These are phyloP conservation scores for Sarocladium oryzae DNA, from an alignment of 2,329 filamentous ascomycete species.

Conservation along the genomic window DNA sequence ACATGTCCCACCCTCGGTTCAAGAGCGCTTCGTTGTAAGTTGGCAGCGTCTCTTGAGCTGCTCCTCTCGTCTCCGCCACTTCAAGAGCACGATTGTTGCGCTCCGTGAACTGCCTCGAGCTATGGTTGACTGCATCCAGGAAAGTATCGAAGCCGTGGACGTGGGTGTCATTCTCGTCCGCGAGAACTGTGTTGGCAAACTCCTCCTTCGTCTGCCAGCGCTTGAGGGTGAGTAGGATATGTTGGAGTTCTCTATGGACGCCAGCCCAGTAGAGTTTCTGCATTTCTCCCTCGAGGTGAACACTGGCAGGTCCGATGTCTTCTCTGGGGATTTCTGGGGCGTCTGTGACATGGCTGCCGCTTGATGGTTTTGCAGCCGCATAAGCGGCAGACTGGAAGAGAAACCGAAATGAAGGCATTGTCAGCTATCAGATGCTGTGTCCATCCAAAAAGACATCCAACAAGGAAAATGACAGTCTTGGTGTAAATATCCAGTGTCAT, in stretches of 20 bases:
- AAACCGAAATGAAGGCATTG: background rate
- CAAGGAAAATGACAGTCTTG: no score
- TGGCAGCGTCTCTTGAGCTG: constrained; percentile 9
- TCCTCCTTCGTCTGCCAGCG: constrained; percentile 23
- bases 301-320: constrained; percentile 4
- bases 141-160: constrained; percentile 34
- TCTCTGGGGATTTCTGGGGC: constrained; percentile 9
- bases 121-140: constrained; percentile 28
- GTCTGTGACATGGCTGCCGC: constrained; percentile 6
- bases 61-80: background rate
- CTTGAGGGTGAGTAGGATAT: constrained; percentile 27
- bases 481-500: no score
- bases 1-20: constrained; percentile 18
- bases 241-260: constrained; percentile 25
- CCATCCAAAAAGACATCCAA: no score
- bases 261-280: constrained; percentile 31
- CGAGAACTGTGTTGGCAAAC: constrained; percentile 12
- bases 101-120: constrained; percentile 21
- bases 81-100: constrained; percentile 14
- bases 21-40: constrained; percentile 18
- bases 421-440: background rate
- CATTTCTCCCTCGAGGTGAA: constrained; percentile 18
- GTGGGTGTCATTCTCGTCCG: constrained; percentile 21
- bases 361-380: constrained; percentile 1
- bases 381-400: constrained; percentile 2